phyloP scores from a whole-genome alignment of 2,329 filamentous ascomycete species.

The Diaporthe velutina region DNA sequence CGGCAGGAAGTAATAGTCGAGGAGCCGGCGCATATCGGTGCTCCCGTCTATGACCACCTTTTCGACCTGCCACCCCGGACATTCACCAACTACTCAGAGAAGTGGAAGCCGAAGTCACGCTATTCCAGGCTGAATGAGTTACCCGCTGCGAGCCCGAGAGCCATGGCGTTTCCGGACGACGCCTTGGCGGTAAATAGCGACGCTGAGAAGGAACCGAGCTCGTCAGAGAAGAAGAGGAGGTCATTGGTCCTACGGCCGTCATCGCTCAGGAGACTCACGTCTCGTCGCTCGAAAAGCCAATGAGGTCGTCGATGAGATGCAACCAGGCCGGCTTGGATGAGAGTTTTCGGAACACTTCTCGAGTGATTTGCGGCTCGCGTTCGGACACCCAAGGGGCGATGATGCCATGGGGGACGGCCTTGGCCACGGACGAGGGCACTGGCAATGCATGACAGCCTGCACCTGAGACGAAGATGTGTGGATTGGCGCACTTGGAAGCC shows the following conservation, averaged over 20 bases:
- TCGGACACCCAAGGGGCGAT: too few relatives aligned
- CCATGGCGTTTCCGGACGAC: slow-evolving; percentile 8
- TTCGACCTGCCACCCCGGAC: slow-evolving; percentile 26
- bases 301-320: background rate
- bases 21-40: background rate
- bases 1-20: background rate
- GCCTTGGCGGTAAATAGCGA: background rate
- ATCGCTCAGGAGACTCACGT: background rate
- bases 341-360: background rate
- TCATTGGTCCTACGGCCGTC: background rate
- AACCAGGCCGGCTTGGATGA: background rate
- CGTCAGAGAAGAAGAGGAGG: slow-evolving; percentile 9
- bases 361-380: background rate
- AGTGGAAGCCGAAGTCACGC: slow-evolving; percentile 29
- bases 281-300: background rate
- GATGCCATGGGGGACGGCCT: background rate
- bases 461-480: background rate
- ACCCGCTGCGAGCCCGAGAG: slow-evolving; percentile 20
- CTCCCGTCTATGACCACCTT: background rate
- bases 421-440: background rate
- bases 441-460: too few relatives aligned
- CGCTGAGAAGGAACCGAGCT: background rate
- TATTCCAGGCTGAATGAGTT: slow-evolving; percentile 36
- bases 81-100: background rate
- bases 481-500: background rate